Conservation (phyloP, 176 grass and related monocot species). For the Carex pumila region DNA sequence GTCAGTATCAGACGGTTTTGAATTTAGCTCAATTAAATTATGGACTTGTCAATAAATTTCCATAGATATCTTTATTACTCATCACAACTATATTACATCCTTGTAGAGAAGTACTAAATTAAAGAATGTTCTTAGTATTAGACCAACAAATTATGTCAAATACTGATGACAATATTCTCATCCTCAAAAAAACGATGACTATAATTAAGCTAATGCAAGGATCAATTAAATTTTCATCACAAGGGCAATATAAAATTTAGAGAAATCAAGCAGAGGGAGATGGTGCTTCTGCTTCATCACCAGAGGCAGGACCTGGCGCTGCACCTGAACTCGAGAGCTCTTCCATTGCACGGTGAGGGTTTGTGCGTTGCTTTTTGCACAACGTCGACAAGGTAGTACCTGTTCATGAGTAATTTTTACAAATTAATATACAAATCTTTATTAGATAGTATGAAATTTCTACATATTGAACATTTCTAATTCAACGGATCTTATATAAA, state of each 20-base stretch:
- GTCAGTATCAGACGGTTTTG: no score
- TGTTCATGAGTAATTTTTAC: neutral
- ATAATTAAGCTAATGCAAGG: neutral
- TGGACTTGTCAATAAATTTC: neutral
- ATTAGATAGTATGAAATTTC: neutral
- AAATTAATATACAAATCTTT: neutral
- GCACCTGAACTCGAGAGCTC: conserved; percentile 27
- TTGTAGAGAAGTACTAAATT: neutral
- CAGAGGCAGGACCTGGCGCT: neutral
- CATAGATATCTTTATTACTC: no score
- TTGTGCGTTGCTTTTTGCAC: conserved; percentile 18
- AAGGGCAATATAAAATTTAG: neutral
- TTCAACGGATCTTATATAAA: neutral
- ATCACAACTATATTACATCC: neutral
- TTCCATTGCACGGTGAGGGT: conserved; percentile 19
- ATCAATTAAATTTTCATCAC: neutral
- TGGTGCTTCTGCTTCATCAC: neutral
- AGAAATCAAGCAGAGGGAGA: neutral
- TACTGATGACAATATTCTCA: neutral
- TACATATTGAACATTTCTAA: neutral
- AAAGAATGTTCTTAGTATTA: neutral
- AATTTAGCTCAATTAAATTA: no score
- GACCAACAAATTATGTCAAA: neutral
- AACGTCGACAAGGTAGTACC: conserved; percentile 22
- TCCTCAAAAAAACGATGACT: neutral